Conservation (phyloP, 352 stramenopile species). For the Pythium phragmitis region DNA sequence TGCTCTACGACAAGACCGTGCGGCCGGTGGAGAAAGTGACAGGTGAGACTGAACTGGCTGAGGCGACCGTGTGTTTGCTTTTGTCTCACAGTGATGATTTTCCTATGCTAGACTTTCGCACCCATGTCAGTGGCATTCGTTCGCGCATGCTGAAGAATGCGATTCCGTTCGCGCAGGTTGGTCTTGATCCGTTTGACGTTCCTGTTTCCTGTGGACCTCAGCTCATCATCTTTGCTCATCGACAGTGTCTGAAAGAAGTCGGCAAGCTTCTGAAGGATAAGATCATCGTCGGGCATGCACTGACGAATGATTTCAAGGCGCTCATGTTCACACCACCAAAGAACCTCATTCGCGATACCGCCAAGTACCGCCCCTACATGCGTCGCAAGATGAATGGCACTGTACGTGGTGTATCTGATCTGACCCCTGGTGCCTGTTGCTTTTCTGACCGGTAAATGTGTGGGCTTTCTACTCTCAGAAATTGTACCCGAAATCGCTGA, state of each 20-base stretch:
- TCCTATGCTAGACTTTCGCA: conserved; percentile 62
- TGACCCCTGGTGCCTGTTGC: not conserved
- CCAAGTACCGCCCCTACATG: conserved; percentile 86
- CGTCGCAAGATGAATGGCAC: conserved; percentile 82
- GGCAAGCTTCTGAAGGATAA: conserved; percentile 80
- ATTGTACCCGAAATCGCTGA: conserved; percentile 82
- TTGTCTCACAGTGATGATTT: not conserved
- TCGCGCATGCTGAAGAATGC: conserved; percentile 65
- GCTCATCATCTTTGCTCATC: conserved; percentile 1
- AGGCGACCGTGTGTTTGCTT: not conserved
- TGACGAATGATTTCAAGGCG: conserved; percentile 87
- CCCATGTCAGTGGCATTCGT: conserved; percentile 83
- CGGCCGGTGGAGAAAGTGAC: conserved; percentile 83
- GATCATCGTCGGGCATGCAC: conserved; percentile 77
- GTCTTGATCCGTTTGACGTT: not conserved
- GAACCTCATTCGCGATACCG: conserved; percentile 77
- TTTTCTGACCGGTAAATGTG: not conserved
- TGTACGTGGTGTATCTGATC: conserved; percentile 30
- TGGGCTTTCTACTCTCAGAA: conserved; percentile 40
- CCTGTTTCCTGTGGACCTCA: too few species aligned
- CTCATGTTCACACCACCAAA: conserved; percentile 85
- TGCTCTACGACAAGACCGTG: conserved; percentile 85
- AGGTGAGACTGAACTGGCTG: conserved; percentile 20
- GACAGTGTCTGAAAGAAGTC: conserved; percentile 78
- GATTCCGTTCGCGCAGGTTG: conserved; percentile 67